Evolutionary conservation across 441 rosid genomes (phyloP).

Genomic region (Populus hybrid): DNA sequence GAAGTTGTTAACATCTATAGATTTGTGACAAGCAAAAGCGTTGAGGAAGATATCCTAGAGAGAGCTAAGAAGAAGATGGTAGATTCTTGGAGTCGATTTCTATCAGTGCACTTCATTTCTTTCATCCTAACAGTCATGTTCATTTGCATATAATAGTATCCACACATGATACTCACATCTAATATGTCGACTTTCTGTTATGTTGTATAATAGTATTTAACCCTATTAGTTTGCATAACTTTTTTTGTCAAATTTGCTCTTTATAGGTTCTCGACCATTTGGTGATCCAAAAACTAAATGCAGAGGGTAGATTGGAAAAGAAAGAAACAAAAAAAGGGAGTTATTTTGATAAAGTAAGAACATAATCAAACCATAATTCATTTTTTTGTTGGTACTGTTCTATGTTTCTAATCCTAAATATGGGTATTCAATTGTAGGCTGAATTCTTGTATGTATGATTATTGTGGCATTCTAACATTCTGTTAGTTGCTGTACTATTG

Average conservation of each 20-base stretch:
- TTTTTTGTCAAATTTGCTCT: conserved; percentile 23
- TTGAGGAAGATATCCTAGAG: conserved; percentile 99
- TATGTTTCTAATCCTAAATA: not conserved
- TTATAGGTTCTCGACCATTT: conserved; percentile 96
- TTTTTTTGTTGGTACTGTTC: not conserved
- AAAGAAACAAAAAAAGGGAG: conserved; percentile 94
- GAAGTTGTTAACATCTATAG: conserved; percentile 98
- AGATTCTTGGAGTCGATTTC: conserved; percentile 13
- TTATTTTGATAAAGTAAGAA: conserved; percentile 89
- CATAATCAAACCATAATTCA: conserved; percentile 2
- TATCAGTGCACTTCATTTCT: not conserved
- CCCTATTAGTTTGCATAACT: not conserved
- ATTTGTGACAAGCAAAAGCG: conserved; percentile 99
- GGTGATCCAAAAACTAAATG: conserved; percentile 99
- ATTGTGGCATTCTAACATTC: not conserved
- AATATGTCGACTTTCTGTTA: not conserved
- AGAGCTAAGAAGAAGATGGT: conserved; percentile 99
- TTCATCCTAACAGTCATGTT: conserved; percentile 2
- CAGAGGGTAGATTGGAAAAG: conserved; percentile 99
- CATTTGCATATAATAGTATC: not conserved
- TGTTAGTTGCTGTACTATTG: not conserved
- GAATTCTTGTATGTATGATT: not conserved
- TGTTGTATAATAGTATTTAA: not conserved
- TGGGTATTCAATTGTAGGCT: not conserved
- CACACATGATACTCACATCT: not conserved